Base-by-base conservation (phyloP, 176 grass and related monocot genomes). In the Oryza rufipogon region DNA sequence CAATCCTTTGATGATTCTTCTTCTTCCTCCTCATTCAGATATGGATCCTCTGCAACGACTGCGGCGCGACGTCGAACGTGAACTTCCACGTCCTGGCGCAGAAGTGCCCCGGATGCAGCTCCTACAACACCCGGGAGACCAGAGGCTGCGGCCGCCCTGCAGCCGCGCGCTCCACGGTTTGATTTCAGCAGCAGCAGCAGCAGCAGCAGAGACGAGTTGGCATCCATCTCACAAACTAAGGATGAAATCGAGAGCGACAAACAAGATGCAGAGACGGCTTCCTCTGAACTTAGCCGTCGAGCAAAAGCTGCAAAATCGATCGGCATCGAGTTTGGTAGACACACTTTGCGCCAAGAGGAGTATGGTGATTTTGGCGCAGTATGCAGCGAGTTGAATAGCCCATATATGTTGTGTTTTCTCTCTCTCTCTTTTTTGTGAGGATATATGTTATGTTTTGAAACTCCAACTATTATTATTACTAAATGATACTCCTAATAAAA, bases 31-130 rank as follows among this genome's bases (percentile, higher is more conserved):
- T 63, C 58, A 0, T 84, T 11, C 66, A 97, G 92, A 69, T 95
- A n/a, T 93, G 88, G 92, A 95, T 95, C 71, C 87, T 97, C 9
- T 95, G 95, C 87, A 97, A 97, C 68, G 92, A 97, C 56, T 95
- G 92, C 39, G 89, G 91, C 68, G 64, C 23, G 82, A 95, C 71
- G 60, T 91, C 87, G 17, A 92, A 75, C 26, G 84, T 97, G 47
- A 87, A 64, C 66, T 97, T 90, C 83, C 95, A 97, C 56, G 68
- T 97, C 38, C 13, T 95, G 87, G 95, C 88, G 14, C 92, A 97
- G 9, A 97, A 97, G 76, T 95, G 95, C 73, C 92, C 69, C 0
- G 76, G 32, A 11, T 97, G 95, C 80, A 80, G 47, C 84, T 97
- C 95, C 4, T 95, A 95, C 68, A 97, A 93, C 76, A 97, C 95